These are phyloP conservation scores for Phytophthora constricta DNA, from an alignment of 352 stramenopile genomes.

Conservation along the genomic window DNA sequence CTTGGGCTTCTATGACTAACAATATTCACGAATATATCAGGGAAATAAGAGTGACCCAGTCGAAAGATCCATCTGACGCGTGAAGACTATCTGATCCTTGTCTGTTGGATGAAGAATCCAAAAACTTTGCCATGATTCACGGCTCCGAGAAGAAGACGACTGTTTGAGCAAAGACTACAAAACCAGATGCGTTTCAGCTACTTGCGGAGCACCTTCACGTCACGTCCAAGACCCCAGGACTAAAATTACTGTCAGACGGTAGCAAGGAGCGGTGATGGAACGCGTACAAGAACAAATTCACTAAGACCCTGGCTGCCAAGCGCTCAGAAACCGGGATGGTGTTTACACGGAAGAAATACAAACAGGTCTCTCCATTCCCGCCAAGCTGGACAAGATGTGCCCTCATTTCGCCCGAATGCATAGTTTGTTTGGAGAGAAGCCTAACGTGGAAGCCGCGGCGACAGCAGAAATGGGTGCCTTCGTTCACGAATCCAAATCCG, in stretches of 20 bases:
- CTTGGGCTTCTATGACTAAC: too few relatives aligned
- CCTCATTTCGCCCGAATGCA: slow-evolving; percentile 16
- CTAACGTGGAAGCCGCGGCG: slow-evolving; percentile 4
- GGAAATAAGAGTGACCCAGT: too few relatives aligned
- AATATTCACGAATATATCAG: too few relatives aligned
- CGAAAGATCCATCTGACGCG: too few relatives aligned
- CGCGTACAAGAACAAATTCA: slow-evolving; percentile 20
- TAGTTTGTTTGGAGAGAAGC: slow-evolving; percentile 1
- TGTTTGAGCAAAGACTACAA: slow-evolving; percentile 8
- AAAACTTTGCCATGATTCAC: slow-evolving; percentile 5
- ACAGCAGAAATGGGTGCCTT: slow-evolving; percentile 3
- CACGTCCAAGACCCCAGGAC: slow-evolving; percentile 3
- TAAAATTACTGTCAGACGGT: neutral
- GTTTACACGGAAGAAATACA: slow-evolving; percentile 7
- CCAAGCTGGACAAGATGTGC: slow-evolving; percentile 12
- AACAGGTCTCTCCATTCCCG: slow-evolving; percentile 11
- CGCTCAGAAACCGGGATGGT: slow-evolving; percentile 9
- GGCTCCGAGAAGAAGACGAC: slow-evolving; percentile 11
- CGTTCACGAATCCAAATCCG: neutral
- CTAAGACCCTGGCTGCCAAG: slow-evolving; percentile 7
- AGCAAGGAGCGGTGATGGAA: slow-evolving; percentile 15
- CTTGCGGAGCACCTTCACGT: slow-evolving; percentile 13
- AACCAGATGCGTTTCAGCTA: slow-evolving; percentile 4
- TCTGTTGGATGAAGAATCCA: slow-evolving; percentile 17
- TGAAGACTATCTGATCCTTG: slow-evolving; percentile 18